Percentiles rank a stretch among this genome's conserved stretches.
These are phyloP conservation scores for Pyrus pyrifolia DNA, from an alignment of 306 rosid genomes.

Conservation along the genomic window DNA sequence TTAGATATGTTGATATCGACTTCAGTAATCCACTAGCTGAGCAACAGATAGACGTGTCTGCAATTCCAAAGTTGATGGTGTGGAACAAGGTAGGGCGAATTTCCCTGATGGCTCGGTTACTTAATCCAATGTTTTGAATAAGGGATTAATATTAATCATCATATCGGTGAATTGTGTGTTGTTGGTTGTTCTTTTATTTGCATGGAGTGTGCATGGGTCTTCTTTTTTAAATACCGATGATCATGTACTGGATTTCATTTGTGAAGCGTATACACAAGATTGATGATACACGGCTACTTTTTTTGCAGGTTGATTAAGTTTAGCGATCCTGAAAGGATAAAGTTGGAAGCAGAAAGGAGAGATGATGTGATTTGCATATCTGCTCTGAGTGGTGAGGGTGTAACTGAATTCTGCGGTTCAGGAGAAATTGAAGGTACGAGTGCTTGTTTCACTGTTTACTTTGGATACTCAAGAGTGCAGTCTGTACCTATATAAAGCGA, in stretches of 20 bases:
- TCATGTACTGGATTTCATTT: background rate
- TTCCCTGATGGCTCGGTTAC: background rate
- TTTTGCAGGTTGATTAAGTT: slow-evolving; percentile 68
- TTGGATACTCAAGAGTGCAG: background rate
- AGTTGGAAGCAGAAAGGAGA: slow-evolving; percentile 66
- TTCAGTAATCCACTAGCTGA: slow-evolving; percentile 89
- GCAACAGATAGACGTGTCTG: slow-evolving; percentile 82
- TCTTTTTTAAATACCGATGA: too few species aligned
- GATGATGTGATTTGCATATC: slow-evolving; percentile 77
- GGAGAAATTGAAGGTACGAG: slow-evolving; percentile 68
- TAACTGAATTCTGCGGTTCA: slow-evolving; percentile 74
- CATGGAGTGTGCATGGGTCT: background rate
- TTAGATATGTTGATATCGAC: slow-evolving; percentile 29
- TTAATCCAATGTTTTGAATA: background rate
- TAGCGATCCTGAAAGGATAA: slow-evolving; percentile 51
- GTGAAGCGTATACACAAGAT: background rate
- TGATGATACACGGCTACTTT: slow-evolving; percentile 5
- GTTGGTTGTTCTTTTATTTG: background rate
- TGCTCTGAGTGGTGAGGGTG: slow-evolving; percentile 69
- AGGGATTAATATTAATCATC: background rate
- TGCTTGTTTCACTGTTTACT: background rate
- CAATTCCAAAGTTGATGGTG: slow-evolving; percentile 82
- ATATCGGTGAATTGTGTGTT: background rate
- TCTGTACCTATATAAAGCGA: slow-evolving; percentile 7
- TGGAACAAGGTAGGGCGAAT: slow-evolving; percentile 73